Evolutionary conservation across 75 land plant species (phyloP).

Genomic region (Adiantum capillusveneris): DNA sequence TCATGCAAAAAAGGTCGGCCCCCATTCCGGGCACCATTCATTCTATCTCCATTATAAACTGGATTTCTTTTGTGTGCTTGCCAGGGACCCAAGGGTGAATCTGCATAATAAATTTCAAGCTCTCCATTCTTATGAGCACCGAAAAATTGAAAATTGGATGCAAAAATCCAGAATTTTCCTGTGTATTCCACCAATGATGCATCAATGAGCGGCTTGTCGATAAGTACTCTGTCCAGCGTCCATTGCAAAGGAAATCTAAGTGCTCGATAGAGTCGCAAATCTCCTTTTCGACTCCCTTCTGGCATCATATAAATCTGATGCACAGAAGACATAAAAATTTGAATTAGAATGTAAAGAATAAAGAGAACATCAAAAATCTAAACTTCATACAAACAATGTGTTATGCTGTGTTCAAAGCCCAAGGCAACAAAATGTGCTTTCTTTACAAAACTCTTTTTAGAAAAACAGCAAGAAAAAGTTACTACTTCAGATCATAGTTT

Average conservation of each 20-base stretch:
- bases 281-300: constrained; percentile 68
- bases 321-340: too few species aligned
- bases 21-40: constrained; percentile 77
- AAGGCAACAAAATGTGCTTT: too few species aligned
- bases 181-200: constrained; percentile 51
- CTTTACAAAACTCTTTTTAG: too few species aligned
- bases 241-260: constrained; percentile 63
- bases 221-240: constrained; percentile 55
- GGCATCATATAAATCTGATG: constrained; percentile 98
- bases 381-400: too few species aligned
- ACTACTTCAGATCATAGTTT: too few species aligned
- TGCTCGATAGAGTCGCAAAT: constrained; percentile 74
- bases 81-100: constrained; percentile 69
- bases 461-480: too few species aligned
- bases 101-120: constrained; percentile 77
- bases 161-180: constrained; percentile 75
- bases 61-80: constrained; percentile 71
- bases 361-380: too few species aligned
- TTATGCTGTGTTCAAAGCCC: too few species aligned
- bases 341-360: too few species aligned
- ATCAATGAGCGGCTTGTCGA: constrained; percentile 71
- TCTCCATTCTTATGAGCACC: constrained; percentile 65
- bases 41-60: constrained; percentile 47
- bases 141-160: constrained; percentile 60
- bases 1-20: constrained; percentile 75